Conservation (phyloP, 768 basidiomycete genomes). For the Lactifluus pinguis region DNA sequence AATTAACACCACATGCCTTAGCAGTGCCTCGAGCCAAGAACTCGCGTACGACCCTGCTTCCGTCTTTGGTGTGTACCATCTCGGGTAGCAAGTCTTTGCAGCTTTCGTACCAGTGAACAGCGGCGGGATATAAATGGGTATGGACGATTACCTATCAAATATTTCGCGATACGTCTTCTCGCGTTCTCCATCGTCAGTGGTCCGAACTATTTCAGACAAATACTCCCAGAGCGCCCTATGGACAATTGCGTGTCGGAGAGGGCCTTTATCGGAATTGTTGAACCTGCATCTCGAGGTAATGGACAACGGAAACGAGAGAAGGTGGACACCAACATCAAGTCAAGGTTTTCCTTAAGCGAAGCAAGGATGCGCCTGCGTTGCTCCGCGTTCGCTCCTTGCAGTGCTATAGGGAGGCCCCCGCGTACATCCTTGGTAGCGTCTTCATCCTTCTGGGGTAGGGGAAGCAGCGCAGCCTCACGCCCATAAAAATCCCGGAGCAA, state of each 20-base stretch:
- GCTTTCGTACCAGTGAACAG: constrained; percentile 29
- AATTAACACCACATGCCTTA: constrained; percentile 42
- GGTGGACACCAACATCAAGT: constrained; percentile 50
- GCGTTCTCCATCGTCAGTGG: constrained; percentile 53
- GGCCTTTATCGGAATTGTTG: constrained; percentile 87
- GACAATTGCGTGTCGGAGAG: constrained; percentile 78
- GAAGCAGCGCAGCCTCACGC: constrained; percentile 74
- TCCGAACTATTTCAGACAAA: constrained; percentile 47
- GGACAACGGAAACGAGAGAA: not conserved
- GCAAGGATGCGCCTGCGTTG: constrained; percentile 56
- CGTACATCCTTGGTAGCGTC: constrained; percentile 56
- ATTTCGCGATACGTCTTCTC: constrained; percentile 73
- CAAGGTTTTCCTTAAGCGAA: constrained; percentile 65
- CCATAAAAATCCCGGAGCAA: constrained; percentile 87
- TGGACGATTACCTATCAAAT: constrained; percentile 53
- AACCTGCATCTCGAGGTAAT: constrained; percentile 42
- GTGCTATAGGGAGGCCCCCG: constrained; percentile 57
- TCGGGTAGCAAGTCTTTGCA: constrained; percentile 83
- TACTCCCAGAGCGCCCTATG: constrained; percentile 88
- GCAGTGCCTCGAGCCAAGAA: constrained; percentile 77
- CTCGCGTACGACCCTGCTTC: constrained; percentile 76
- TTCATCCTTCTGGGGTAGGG: constrained; percentile 35
- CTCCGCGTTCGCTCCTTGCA: constrained; percentile 57
- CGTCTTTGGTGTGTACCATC: constrained; percentile 91
- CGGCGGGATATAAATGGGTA: not conserved